These are phyloP conservation scores for Macaranga tanarius DNA, from an alignment of 441 rosid species.

Conservation along the genomic window DNA sequence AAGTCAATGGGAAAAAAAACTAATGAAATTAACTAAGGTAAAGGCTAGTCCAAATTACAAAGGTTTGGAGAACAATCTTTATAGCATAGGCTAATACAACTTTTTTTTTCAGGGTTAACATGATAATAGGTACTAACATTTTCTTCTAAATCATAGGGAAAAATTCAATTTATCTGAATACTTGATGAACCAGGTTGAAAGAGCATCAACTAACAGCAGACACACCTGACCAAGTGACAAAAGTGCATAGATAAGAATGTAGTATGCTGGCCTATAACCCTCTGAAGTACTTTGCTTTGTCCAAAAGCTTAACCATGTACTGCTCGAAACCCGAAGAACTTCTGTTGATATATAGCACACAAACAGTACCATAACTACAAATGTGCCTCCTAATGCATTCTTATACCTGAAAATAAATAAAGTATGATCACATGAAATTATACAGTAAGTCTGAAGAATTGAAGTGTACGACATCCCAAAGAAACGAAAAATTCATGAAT, in stretches of 20 bases:
- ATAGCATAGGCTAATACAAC: neutral
- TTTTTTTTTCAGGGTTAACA: neutral
- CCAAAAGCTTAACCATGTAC: slow-evolving; percentile 96
- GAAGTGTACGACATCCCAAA: neutral
- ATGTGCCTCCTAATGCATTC: slow-evolving; percentile 78
- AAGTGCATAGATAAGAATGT: slow-evolving; percentile 69
- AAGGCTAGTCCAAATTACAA: neutral
- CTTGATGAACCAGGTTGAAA: neutral
- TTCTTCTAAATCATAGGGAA: too few relatives aligned
- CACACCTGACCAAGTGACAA: slow-evolving; percentile 86
- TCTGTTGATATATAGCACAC: slow-evolving; percentile 70
- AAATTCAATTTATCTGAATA: neutral
- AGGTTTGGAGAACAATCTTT: neutral
- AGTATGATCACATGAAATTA: neutral
- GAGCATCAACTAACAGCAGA: slow-evolving; percentile 11
- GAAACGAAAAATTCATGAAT: neutral
- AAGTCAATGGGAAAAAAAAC: neutral
- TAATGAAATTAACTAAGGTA: neutral
- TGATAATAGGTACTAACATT: too few relatives aligned
- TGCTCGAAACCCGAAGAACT: slow-evolving; percentile 83
- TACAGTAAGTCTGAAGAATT: neutral
- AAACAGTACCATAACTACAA: slow-evolving; percentile 75
- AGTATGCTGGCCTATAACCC: slow-evolving; percentile 57
- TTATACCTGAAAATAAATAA: slow-evolving; percentile 61
- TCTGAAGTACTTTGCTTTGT: slow-evolving; percentile 72